Evolutionary conservation across 805 yeast genomes (phyloP), one percentile per base, ranked within the genome.

Genomic region (Yarrowia alimentaria): DNA sequence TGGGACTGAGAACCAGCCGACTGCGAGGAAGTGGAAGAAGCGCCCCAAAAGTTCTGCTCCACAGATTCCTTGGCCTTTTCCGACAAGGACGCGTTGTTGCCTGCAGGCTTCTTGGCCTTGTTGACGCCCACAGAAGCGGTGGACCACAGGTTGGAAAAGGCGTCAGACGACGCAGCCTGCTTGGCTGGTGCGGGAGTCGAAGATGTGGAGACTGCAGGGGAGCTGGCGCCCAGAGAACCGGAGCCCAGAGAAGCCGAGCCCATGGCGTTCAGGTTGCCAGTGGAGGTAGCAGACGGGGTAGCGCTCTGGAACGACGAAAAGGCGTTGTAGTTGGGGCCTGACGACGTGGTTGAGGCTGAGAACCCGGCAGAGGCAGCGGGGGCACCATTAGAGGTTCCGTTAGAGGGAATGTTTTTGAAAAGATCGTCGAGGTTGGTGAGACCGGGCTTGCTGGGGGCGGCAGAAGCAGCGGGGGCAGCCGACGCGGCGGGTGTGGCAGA

Each of bases 401-500:
- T 33, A 3, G 60, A 37, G 51, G 50, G 50, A n/a, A 43, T 43
- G 50, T 30, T 31, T 24, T 31, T 43, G 30, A 60, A 60, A 42
- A 60, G 48, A 28, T 56, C 63, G 11, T 57, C 58, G 8, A 60
- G 40, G 40, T 33, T 49, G 32, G 56, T 38, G 37, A 29, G 53
- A 1, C 37, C 35, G 6, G 35, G 40, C 19, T 22, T 30, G 48
- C 47, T 13, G 19, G 35, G 21, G 9, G 51, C 20, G 19, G 52
- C 16, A 11, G 53, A 13, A 29, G 34, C 11, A 13, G 32, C 16
- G 18, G 57, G 42, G 22, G 57, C 29, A 8, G 61, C 38, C 4
- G 61, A 29, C 6, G 61, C n/a, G 8, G 51, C 28, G 11, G 78
- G 74, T 13, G 80, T 78, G n/a, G 83, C 81, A 34, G 71, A 62